Base-by-base conservation (phyloP, 2,329 filamentous ascomycete genomes). In the Fusarium tupiense region DNA sequence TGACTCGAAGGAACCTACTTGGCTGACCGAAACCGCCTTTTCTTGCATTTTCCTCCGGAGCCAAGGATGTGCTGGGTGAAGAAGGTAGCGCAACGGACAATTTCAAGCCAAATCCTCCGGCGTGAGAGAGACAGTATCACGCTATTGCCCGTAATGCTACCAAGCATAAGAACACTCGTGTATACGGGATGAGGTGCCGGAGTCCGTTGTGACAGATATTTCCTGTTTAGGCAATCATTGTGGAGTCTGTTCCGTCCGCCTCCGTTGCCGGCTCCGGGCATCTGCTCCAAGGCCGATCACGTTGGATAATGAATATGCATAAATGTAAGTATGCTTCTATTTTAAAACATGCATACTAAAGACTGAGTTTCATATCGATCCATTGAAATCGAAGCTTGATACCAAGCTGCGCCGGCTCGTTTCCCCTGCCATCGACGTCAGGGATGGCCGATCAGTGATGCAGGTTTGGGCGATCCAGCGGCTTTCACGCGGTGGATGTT, bases 401-500 rank as follows among this genome's bases (percentile, higher is more conserved):
- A 29, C 12, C 19, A 40, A 41, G 52, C 35, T 41, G 41, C 35
- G 35, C 40, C 62, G 49, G 37, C 4, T 64, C 12, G 44, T 47
- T 47, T 53, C n/a, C 49, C 54, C 47, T 57, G 62, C 62, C 62
- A 68, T 68, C 46, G 63, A 72, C 68, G 71, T 72, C 71, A 69
- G 37, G 52, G 41, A 38, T 44, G 46, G 67, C 26, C 47, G 63
- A 74, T 74, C 67, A 64, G 37, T 53, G 44, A 74, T 69, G 63
- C 67, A 67, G 26, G 63, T 53, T 53, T 64, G 49, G 67, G 29
- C 71, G 71, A 74, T 74, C 71, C 57, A 69, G 71, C 64, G 61
- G 35, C 63, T 71, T 56, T 69, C 52, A 74, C 68, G 60, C 50
- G 29, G 67, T 71, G 71, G 41, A 33, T 63, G 41, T 47, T 52